phyloP scores from a whole-genome alignment of 192 early-diverging fungal species.

The Backusella circina region DNA sequence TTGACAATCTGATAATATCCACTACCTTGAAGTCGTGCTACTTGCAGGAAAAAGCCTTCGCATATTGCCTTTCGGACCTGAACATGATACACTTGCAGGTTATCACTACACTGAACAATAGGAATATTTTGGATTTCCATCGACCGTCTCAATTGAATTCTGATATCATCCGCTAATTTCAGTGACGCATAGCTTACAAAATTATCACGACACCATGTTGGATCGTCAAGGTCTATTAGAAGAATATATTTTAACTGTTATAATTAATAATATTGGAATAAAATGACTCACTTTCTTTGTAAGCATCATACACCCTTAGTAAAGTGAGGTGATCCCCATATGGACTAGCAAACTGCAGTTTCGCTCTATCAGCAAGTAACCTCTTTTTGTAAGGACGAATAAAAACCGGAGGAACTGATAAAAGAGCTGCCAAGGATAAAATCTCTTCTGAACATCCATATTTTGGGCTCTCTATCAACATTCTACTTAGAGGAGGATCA shows the following conservation, averaged over 20 bases:
- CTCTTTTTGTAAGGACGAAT: slow-evolving; percentile 85
- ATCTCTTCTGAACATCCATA: slow-evolving; percentile 92
- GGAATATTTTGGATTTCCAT: slow-evolving; percentile 59
- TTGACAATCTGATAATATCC: slow-evolving; percentile 89
- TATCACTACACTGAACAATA: neutral
- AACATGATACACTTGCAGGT: slow-evolving; percentile 76
- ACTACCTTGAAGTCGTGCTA: slow-evolving; percentile 85
- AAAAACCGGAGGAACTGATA: slow-evolving; percentile 88
- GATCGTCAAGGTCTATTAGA: slow-evolving; percentile 48
- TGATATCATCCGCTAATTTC: slow-evolving; percentile 89
- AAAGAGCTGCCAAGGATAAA: slow-evolving; percentile 90
- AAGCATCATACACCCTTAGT: slow-evolving; percentile 93
- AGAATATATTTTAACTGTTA: neutral
- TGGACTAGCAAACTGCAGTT: slow-evolving; percentile 86
- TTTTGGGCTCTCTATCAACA: slow-evolving; percentile 82
- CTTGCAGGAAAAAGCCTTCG: slow-evolving; percentile 98
- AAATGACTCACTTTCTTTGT: slow-evolving; percentile 56
- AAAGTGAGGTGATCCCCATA: slow-evolving; percentile 97
- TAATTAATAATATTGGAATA: neutral
- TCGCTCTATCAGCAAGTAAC: slow-evolving; percentile 85
- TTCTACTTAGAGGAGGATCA: slow-evolving; percentile 93
- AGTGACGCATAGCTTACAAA: slow-evolving; percentile 86
- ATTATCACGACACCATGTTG: slow-evolving; percentile 92
- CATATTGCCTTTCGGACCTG: slow-evolving; percentile 88
- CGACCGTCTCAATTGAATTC: slow-evolving; percentile 80